A percentile compares a stretch with the other conserved stretches of the same genome.
Evolutionary conservation across 1,139 yeast species (phyloP).

Genomic region (Diutina sp.): DNA sequence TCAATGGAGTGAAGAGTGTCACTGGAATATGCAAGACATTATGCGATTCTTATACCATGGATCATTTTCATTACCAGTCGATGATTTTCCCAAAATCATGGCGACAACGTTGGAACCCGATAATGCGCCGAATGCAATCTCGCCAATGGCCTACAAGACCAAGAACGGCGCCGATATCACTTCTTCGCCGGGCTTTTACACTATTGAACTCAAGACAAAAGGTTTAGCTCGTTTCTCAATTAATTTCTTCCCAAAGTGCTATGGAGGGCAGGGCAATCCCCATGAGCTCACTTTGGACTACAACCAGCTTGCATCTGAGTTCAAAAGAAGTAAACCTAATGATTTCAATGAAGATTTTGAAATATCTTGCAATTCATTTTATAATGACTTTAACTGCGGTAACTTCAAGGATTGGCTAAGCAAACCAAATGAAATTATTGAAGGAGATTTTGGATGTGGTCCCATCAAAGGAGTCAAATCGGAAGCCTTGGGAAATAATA

Average conservation of each 20-base stretch:
- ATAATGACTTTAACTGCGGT: conserved; percentile 23
- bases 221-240: conserved; percentile 54
- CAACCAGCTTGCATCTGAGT: conserved; percentile 28
- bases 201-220: conserved; percentile 51
- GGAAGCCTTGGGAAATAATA: conserved; percentile 24
- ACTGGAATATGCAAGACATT: conserved; percentile 78
- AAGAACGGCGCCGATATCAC: conserved; percentile 24
- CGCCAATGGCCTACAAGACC: conserved; percentile 32
- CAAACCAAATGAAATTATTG: conserved; percentile 10
- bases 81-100: conserved; percentile 25
- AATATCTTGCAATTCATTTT: conserved; percentile 34
- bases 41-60: conserved; percentile 73
- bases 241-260: conserved; percentile 42
- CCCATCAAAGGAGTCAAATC: conserved; percentile 34
- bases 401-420: conserved; percentile 13
- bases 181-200: conserved; percentile 42
- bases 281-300: conserved; percentile 36
- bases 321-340: conserved; percentile 12
- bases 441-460: conserved; percentile 31
- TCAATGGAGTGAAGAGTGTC: conserved; percentile 41
- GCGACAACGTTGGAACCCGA: conserved; percentile 14
- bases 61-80: conserved; percentile 60
- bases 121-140: conserved; percentile 11
- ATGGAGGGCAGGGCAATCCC: conserved; percentile 52
- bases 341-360: conserved; percentile 25